A percentile compares a stretch with the other conserved stretches of the same genome.
Conservation (phyloP, 768 basidiomycete genomes). For the Russula ochroleuca region DNA sequence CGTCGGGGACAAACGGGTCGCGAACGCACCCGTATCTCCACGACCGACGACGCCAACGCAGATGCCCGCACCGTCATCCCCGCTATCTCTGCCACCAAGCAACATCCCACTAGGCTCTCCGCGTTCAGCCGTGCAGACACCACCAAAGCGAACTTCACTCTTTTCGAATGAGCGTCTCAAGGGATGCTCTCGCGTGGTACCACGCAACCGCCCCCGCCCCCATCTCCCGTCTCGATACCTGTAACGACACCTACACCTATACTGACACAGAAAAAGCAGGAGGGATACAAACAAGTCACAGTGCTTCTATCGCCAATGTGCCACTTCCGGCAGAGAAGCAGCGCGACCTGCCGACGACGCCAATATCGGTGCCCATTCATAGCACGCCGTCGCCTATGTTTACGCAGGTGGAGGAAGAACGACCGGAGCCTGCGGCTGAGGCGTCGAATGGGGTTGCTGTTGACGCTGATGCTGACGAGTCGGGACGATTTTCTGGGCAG, state of each 20-base stretch:
- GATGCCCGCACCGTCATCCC: background rate
- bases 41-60: slow-evolving; percentile 10
- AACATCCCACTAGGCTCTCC: slow-evolving; percentile 17
- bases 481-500: too few species aligned
- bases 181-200: slow-evolving; percentile 35
- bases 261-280: slow-evolving; percentile 22
- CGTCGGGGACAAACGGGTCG: slow-evolving; percentile 62
- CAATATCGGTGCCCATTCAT: too few species aligned
- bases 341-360: too few species aligned
- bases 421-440: too few species aligned
- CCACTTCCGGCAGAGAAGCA: slow-evolving; percentile 12
- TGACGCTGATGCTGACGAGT: too few species aligned
- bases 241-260: background rate
- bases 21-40: background rate
- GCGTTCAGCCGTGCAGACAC: background rate
- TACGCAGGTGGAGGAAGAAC: too few species aligned
- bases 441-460: too few species aligned
- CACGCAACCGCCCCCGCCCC: background rate
- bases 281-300: slow-evolving; percentile 32
- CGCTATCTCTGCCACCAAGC: slow-evolving; percentile 16
- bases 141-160: slow-evolving; percentile 18
- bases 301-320: slow-evolving; percentile 16
- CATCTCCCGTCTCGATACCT: background rate
- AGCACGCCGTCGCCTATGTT: too few species aligned
- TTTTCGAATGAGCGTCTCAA: slow-evolving; percentile 38